Evolutionary conservation across 129 eudicot species (phyloP), one percentile per base, ranked within the genome.

Genomic region (Saussurea involucrata): DNA sequence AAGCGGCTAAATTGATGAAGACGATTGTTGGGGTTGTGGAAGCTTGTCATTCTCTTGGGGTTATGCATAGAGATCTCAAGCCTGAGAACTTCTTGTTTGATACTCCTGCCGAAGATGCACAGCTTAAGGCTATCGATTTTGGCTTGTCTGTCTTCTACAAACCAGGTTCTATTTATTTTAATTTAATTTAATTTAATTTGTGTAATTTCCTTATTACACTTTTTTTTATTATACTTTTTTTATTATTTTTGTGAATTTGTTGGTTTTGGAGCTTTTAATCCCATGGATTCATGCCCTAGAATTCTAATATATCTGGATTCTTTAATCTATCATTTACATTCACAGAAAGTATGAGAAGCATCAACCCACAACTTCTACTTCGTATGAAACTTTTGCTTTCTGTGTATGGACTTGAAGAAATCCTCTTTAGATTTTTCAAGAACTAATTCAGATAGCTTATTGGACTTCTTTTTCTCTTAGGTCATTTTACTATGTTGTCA

Each of bases 11-110:
- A 37, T 68, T 88, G 80, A 86, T 79, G 76, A 88, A 84, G 69
- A 81, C 85, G 17, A 76, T 86, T 72, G 88, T 88, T 66, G 80
- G 82, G 31, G 92, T 88, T 57, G 92, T 88, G 15, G 86, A 88
- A 76, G 86, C 84, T 63, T 88, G 92, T 72, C 92, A 88, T 81
- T 88, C 89, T n/a, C 84, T 88, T 66, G 92, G 92, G 21, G 88
- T 88, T 55, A 86, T 88, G 90, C 92, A 88, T 81, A 78, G 92
- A 76, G 92, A 88, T 81, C 88, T 88, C 25, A 88, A 88, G 70
- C 92, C 92, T 8, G 92, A 88, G 67, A 88, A 88, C 65, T 88
- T 88, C 69, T 65, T 88, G 78, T 83, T 88, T 74, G 82, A 76
- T 81, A 71, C 53, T 22, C 20, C 69, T 73, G 86, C 69, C 27